Evolutionary conservation across 2,329 filamentous ascomycete species (phyloP), one percentile per base, ranked within the genome.

Genomic region (Rutstroemia sp.): DNA sequence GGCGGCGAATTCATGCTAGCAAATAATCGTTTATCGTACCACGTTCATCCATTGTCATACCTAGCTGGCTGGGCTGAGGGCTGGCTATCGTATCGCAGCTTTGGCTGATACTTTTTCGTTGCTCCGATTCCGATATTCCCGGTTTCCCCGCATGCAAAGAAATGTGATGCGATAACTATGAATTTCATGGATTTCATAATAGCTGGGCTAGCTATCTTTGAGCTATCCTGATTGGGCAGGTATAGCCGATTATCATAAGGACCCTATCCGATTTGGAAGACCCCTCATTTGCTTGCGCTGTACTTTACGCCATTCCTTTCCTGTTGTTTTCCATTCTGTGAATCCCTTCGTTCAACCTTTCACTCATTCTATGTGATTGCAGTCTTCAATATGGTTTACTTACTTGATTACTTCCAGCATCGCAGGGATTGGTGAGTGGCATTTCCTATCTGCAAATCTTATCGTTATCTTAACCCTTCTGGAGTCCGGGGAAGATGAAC

Each of bases 351-450:
- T 40, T 47, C 51, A 12, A 34, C 47, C 10, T 7, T 48, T 44
- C 10, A 7, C 23, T 30, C 17, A 27, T 47, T 14, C 4, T 27
- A 19, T 19, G 44, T 19, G 19, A 27, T 16, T 49, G 4, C 23
- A 9, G 10, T 17, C 39, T n/a, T 58, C 61, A 64, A 60, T 17
- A 70, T 70, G 68, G 66, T 68, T 4, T 69, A 62, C 54, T 36
- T 66, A 52, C 56, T 67, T 5, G 67, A 69, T 58, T 69, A 68
- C 57, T 66, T 69, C 56, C 66, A 68, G 53, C 68, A 69, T 58
- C 59, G 61, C 16, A 61, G 61, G 45, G 68, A 70, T 59, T 68
- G 67, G 68, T 69, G 63, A 58, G 64, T 49, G 36, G 45, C 47
- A 27, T 38, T 27, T 27, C 2, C 19, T 49, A 51, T 51, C 52